phyloP scores from a whole-genome alignment of 2,329 filamentous ascomycete species.

The Ceratocystis smalleyi region DNA sequence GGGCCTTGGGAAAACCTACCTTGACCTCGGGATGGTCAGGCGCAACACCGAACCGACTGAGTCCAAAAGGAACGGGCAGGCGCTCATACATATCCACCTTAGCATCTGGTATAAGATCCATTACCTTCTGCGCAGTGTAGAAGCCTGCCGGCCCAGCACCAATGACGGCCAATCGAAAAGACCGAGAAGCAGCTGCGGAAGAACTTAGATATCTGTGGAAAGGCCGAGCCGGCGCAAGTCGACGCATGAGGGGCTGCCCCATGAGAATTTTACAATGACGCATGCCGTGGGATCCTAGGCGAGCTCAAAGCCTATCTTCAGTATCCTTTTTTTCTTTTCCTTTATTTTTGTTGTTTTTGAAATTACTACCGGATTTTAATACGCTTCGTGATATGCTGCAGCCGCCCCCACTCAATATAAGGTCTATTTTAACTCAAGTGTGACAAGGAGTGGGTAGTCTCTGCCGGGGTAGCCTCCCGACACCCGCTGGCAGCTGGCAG shows the following conservation, averaged over 20 bases:
- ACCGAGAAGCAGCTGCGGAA: constrained; percentile 26
- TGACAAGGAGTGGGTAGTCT: background rate
- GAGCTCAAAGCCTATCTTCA: background rate
- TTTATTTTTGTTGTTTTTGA: no score
- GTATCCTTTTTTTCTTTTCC: background rate
- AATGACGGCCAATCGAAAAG: constrained; percentile 70
- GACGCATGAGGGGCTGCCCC: background rate
- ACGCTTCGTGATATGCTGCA: background rate
- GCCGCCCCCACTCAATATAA: background rate
- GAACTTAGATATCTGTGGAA: background rate
- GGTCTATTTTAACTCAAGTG: background rate
- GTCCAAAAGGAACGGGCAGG: constrained; percentile 77
- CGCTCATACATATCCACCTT: constrained; percentile 93
- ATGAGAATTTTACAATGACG: background rate
- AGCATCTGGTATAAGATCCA: constrained; percentile 56
- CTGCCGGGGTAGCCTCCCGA: background rate
- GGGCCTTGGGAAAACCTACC: constrained; percentile 32
- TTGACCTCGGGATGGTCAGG: constrained; percentile 98
- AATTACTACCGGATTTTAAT: no score
- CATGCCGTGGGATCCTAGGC: background rate
- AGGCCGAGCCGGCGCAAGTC: background rate
- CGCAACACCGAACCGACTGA: constrained; percentile 90
- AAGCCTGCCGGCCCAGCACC: constrained; percentile 93
- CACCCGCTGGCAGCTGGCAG: background rate
- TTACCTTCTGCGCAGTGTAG: constrained; percentile 76